A percentile compares a stretch with the other conserved stretches of the same genome.
Conservation (phyloP, 2,329 filamentous ascomycete genomes). For the Trichoderma sp. region DNA sequence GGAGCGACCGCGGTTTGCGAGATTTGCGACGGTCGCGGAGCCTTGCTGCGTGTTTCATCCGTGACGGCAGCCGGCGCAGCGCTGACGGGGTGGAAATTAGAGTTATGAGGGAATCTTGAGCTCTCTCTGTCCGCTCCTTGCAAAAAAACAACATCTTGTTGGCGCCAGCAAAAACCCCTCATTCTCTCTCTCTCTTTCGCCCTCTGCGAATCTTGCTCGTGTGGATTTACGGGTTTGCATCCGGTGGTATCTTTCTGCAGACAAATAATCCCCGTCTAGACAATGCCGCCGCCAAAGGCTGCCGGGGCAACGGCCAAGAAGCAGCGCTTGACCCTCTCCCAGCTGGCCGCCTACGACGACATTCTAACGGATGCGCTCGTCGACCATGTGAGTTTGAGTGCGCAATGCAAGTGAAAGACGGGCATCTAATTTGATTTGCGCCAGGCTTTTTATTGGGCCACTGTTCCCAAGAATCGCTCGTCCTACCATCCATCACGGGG, state of each 20-base stretch:
- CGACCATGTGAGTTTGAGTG: constrained; percentile 72
- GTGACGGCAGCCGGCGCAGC: not conserved
- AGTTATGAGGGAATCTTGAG: constrained; percentile 17
- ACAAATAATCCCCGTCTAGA: not conserved
- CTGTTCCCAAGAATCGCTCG: constrained; percentile 88
- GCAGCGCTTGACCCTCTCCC: constrained; percentile 78
- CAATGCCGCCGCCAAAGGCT: constrained; percentile 42
- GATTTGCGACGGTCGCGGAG: not conserved
- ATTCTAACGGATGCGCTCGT: constrained; percentile 92
- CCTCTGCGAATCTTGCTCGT: not conserved
- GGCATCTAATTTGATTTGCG: constrained; percentile 13
- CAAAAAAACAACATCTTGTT: not conserved
- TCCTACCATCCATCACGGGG: constrained; percentile 85
- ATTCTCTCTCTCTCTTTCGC: not conserved
- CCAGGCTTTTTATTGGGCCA: constrained; percentile 95
- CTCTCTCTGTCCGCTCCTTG: constrained; percentile 21
- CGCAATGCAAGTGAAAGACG: not conserved
- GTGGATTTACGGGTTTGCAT: not conserved
- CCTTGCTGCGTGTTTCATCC: not conserved
- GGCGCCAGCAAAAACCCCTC: not conserved
- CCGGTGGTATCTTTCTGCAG: not conserved
- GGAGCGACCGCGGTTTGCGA: not conserved
- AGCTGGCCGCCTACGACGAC: constrained; percentile 92
- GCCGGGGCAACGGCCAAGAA: constrained; percentile 49
- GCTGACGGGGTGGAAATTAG: constrained; percentile 1